phyloP scores from a whole-genome alignment of 352 stramenopile species.

The Lagenidium giganteum region DNA sequence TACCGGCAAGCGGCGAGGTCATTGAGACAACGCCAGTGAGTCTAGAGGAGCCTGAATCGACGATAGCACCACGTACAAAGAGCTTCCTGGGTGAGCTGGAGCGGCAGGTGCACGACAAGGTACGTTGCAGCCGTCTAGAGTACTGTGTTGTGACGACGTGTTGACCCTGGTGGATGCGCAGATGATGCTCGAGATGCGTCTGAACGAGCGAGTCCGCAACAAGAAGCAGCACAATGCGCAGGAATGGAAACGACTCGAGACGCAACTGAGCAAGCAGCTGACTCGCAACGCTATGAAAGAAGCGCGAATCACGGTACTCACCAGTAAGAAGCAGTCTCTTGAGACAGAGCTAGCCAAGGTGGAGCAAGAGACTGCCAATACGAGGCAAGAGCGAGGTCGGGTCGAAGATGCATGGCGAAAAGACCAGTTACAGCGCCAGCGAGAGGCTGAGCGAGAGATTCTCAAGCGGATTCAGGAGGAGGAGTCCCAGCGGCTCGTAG shows the following conservation, averaged over 20 bases:
- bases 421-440: conserved; percentile 33
- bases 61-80: no score
- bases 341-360: conserved; percentile 29
- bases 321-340: conserved; percentile 19
- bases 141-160: not conserved
- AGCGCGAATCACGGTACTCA: conserved; percentile 5
- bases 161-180: not conserved
- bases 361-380: conserved; percentile 15
- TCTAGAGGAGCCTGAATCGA: no score
- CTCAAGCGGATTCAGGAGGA: conserved; percentile 36
- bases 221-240: conserved; percentile 2
- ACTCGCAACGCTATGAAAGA: conserved; percentile 11
- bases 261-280: conserved; percentile 4
- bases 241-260: conserved; percentile 8
- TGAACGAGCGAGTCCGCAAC: conserved; percentile 3
- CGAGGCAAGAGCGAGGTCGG: conserved; percentile 27
- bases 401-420: conserved; percentile 37
- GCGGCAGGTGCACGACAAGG: conserved; percentile 6
- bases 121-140: no score
- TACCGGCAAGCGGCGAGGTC: no score
- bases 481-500: conserved; percentile 39
- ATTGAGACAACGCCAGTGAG: no score
- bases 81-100: conserved; percentile 9
- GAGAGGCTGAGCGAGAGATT: conserved; percentile 42
- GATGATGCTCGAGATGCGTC: conserved; percentile 10